A percentile compares a stretch with the other conserved stretches of the same genome.
These are phyloP conservation scores for Cryptococcus maquisensis DNA, from an alignment of 1,284 basidiomycete species.

Conservation along the genomic window DNA sequence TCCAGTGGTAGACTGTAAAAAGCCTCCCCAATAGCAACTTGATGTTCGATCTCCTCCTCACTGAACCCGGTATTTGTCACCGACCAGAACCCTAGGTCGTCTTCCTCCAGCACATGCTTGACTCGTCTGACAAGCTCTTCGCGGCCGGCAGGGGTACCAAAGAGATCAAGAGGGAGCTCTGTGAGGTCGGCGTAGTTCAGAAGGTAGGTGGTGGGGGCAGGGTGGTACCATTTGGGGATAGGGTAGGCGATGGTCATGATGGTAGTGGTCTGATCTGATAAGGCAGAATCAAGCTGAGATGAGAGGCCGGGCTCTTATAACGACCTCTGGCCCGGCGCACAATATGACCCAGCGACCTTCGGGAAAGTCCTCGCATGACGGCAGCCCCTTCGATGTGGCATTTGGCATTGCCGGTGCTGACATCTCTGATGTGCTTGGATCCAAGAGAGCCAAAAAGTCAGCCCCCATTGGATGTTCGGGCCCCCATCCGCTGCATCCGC, in stretches of 20 bases:
- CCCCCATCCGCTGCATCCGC: no score
- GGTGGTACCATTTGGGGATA: slow-evolving; percentile 30
- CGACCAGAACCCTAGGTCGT: slow-evolving; percentile 20
- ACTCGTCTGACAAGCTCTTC: slow-evolving; percentile 47
- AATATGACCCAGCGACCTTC: no score
- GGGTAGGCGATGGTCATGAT: slow-evolving; percentile 22
- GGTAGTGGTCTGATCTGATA: background rate
- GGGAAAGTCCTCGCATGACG: no score
- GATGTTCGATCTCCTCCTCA: slow-evolving; percentile 28
- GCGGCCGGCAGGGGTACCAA: slow-evolving; percentile 53
- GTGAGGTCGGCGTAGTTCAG: slow-evolving; percentile 61
- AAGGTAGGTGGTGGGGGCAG: slow-evolving; percentile 19
- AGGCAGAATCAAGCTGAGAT: background rate
- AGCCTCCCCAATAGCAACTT: slow-evolving; percentile 32
- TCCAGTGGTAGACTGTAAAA: slow-evolving; percentile 29
- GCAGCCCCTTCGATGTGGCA: no score
- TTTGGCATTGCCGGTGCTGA: no score
- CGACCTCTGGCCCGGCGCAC: no score
- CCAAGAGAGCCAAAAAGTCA: no score
- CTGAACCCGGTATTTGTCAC: slow-evolving; percentile 14
- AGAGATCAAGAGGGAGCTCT: slow-evolving; percentile 59
- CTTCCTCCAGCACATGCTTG: slow-evolving; percentile 19
- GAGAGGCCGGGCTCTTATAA: background rate
- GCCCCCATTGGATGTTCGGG: no score
- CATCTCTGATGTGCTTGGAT: no score